Conservation (phyloP, 371 early-diverging fungal genomes). For the Rhizopus microsporus region DNA sequence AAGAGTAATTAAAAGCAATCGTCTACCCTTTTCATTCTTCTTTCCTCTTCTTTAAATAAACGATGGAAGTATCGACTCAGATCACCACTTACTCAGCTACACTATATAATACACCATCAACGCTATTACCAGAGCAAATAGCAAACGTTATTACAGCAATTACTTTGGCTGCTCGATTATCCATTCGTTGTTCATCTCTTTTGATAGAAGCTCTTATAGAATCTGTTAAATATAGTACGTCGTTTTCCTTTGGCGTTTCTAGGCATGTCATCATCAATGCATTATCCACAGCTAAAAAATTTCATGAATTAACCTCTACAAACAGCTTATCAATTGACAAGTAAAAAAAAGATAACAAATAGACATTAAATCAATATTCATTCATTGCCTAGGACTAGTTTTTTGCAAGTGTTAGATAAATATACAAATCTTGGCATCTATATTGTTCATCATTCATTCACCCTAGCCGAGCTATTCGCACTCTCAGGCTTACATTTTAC, state of each 20-base stretch:
- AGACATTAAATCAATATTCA: slow-evolving; percentile 5
- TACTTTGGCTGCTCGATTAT: slow-evolving; percentile 46
- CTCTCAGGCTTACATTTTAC: slow-evolving; percentile 79
- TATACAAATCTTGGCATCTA: slow-evolving; percentile 74
- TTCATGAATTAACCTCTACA: slow-evolving; percentile 40
- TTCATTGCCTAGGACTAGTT: slow-evolving; percentile 40
- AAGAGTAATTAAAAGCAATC: neutral
- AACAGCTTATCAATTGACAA: slow-evolving; percentile 10
- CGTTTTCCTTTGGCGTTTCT: slow-evolving; percentile 58
- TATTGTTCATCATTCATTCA: slow-evolving; percentile 71
- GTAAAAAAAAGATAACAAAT: slow-evolving; percentile 7
- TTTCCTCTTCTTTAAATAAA: neutral
- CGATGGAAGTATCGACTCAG: slow-evolving; percentile 23
- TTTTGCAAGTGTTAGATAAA: slow-evolving; percentile 64
- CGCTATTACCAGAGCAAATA: slow-evolving; percentile 46
- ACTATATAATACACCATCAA: slow-evolving; percentile 31
- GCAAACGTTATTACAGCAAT: slow-evolving; percentile 44
- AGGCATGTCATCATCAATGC: slow-evolving; percentile 59
- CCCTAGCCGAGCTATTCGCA: slow-evolving; percentile 79
- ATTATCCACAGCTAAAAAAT: slow-evolving; percentile 55
- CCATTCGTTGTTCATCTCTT: slow-evolving; percentile 42
- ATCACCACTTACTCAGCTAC: slow-evolving; percentile 18
- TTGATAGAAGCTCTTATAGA: slow-evolving; percentile 59
- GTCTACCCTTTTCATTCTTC: neutral
- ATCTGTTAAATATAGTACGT: slow-evolving; percentile 62